Percentiles rank a stretch among this genome's conserved stretches.
phyloP scores from a whole-genome alignment of 345 rosid species.

The Anacardium occidentale region DNA sequence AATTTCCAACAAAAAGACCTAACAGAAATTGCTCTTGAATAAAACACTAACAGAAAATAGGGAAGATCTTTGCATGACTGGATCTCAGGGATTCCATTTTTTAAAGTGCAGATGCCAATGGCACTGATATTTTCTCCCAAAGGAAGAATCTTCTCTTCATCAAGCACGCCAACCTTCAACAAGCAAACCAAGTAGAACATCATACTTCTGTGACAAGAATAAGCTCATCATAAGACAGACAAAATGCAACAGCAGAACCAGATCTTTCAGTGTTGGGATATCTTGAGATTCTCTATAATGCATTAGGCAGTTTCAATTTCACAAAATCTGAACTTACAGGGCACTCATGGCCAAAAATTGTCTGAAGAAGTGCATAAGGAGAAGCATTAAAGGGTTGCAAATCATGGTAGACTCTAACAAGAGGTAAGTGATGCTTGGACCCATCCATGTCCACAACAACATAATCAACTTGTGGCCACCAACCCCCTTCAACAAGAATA shows the following conservation, averaged over 20 bases:
- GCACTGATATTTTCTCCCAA: constrained; percentile 65
- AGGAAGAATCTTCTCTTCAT: constrained; percentile 92
- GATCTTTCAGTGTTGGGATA: background rate
- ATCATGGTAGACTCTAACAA: constrained; percentile 70
- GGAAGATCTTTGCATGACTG: constrained; percentile 85
- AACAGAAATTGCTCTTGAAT: background rate
- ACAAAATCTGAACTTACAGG: constrained; percentile 48
- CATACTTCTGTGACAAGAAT: constrained; percentile 3
- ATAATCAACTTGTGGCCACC: constrained; percentile 43
- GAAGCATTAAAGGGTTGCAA: constrained; percentile 74
- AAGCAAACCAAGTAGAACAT: background rate
- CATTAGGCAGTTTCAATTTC: background rate
- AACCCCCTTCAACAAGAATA: constrained; percentile 58
- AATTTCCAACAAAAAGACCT: background rate
- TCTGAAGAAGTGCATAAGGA: constrained; percentile 83
- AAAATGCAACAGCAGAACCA: constrained; percentile 11
- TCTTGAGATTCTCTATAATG: background rate
- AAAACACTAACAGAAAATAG: constrained; percentile 73
- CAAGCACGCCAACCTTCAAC: constrained; percentile 78
- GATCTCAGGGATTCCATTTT: constrained; percentile 71
- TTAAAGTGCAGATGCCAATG: constrained; percentile 58
- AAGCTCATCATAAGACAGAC: background rate
- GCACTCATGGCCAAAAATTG: constrained; percentile 68
- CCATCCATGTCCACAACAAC: constrained; percentile 75
- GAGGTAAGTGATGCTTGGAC: constrained; percentile 71